Base-by-base conservation (phyloP, 257 asterid genomes). In the Jaltomata sinuosa region DNA sequence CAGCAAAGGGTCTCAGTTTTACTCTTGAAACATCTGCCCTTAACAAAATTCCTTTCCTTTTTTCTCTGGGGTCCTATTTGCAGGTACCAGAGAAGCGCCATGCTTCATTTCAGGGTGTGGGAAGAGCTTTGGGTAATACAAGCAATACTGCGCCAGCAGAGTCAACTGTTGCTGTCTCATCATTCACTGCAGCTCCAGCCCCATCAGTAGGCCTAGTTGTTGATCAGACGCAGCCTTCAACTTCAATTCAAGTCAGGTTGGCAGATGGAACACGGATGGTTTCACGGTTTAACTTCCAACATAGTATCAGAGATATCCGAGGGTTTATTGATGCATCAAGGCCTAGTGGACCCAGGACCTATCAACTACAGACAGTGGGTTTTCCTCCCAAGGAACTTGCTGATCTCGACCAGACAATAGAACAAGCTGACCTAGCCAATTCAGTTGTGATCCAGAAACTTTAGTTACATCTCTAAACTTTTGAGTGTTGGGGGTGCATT, bases 191-290 rank as follows among this genome's bases (percentile, higher is more conserved):
- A 55, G 89, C 91, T 81, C 94, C 92, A 40, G 25, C 91, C 45
- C 91, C 97, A 27, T 68, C 91, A 76, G 84, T 25, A 8, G 92
- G 94, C 57, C 90, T 93, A 36, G 85, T 91, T 5, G 94, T 93
- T 36, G 96, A 95, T 67, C 88, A 89, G 72, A 64, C 88, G 1
- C 92, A 80, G 54, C 92, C 98, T 79, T 89, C 89, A 54, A 93
- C 96, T 3, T 91, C 96, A 7, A 91, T 91, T 80, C 97, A 95
- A 91, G 90, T 95, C 83, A 91, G 95, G 88, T 85, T 95, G 83
- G 98, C 97, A 1, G 98, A 95, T 85, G 97, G 97, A 2, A 92
- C 97, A 0, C 92, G 97, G 59, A 89, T 92, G 92, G 89, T 95
- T 64, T 92, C 97, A 10, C 96, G 92, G 9, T 95, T 95, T 91